Percentiles rank a stretch among this genome's conserved stretches.
phyloP scores from a whole-genome alignment of 805 yeast species.

The Starmerella gropengiesseri region DNA sequence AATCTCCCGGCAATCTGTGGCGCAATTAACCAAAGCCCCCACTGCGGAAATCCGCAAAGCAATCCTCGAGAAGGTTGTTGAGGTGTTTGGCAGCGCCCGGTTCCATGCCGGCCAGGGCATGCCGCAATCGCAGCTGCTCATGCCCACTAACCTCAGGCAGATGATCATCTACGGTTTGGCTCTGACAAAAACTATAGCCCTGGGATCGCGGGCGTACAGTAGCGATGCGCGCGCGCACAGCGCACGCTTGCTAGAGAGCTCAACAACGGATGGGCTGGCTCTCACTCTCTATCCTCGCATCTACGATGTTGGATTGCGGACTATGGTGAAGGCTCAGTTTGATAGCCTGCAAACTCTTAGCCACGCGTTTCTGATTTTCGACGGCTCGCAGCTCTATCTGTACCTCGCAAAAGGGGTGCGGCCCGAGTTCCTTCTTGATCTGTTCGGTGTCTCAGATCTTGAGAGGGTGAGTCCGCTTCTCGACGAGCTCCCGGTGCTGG shows the following conservation, averaged over 20 bases:
- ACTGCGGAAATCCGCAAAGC: slow-evolving; percentile 36
- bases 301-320: slow-evolving; percentile 2
- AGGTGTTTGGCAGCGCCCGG: slow-evolving; percentile 51
- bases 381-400: slow-evolving; percentile 37
- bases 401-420: slow-evolving; percentile 34
- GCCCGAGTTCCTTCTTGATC: slow-evolving; percentile 48
- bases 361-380: slow-evolving; percentile 66
- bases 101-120: slow-evolving; percentile 32
- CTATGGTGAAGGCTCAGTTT: slow-evolving; percentile 27
- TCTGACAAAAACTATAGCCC: slow-evolving; percentile 55
- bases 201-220: slow-evolving; percentile 40
- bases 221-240: slow-evolving; percentile 54
- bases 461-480: slow-evolving; percentile 39
- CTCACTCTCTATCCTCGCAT: slow-evolving; percentile 71
- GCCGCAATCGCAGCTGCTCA: slow-evolving; percentile 52
- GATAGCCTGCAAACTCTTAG: slow-evolving; percentile 33
- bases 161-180: slow-evolving; percentile 58
- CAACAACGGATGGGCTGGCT: slow-evolving; percentile 47
- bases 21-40: slow-evolving; percentile 27
- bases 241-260: slow-evolving; percentile 40
- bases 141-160: slow-evolving; percentile 71
- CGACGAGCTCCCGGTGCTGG: slow-evolving; percentile 57
- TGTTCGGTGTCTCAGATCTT: slow-evolving; percentile 46
- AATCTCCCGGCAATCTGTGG: slow-evolving; percentile 41
- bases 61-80: slow-evolving; percentile 43